Evolutionary conservation across 2,329 filamentous ascomycete genomes (phyloP), one percentile per base, ranked within the genome.

Genomic region (Coniochaeta sp.): DNA sequence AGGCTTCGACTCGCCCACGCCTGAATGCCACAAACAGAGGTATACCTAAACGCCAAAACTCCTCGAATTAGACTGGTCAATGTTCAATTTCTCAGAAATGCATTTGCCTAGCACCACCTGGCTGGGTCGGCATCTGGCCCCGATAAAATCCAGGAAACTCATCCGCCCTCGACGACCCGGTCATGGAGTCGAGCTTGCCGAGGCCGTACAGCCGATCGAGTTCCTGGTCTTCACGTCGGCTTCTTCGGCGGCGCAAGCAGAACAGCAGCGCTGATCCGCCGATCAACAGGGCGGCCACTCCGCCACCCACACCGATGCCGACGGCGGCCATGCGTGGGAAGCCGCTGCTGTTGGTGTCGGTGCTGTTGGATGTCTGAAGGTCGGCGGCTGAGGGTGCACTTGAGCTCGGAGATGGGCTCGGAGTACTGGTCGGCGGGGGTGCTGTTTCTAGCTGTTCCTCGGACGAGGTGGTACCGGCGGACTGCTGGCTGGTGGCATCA

Each of bases 151-250:
- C 31, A 31, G 31, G 31, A 24, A 56, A 56, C 54, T 56, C 28
- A 31, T 56, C 54, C 11, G n/a, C n/a, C 31, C 54, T 22, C 31
- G 54, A 56, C 22, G 22, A 26, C 47, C 22, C 47, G 3, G 43
- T 47, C 6, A 47, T 24, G 24, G 47, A 52, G 47, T 52, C 47
- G 22, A 56, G 54, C 54, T 56, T 56, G 54, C 33, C 54, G n/a
- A 56, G 31, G 19, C 66, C 66, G 33, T 67, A 69, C 44, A 68
- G 50, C 12, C 64, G 61, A 38, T 67, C 67, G 14, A 68, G 59
- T 22, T 68, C 65, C 34, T 63, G 56, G 54, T 67, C 67, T 54
- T 69, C 65, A 5, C 33, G 60, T 31, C 44, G 34, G 26, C 28
- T 61, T 28, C 61, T 63, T 11, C 64, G 61, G 47, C 61, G 57